Conservation (phyloP, 768 basidiomycete genomes). For the Dioszegia hungarica region DNA sequence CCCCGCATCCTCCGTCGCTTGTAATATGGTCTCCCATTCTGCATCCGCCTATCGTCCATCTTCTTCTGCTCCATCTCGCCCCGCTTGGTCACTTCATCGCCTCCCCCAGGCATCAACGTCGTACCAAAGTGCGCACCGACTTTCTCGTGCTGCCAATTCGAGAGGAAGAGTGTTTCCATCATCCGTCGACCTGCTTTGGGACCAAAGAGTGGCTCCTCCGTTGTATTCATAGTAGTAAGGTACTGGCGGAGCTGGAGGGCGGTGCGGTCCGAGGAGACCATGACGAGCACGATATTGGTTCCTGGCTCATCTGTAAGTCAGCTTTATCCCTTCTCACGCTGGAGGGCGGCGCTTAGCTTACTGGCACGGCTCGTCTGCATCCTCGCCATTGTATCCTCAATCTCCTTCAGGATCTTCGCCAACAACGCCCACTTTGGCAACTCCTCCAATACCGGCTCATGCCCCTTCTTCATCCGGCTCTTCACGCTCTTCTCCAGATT, state of each 20-base stretch:
- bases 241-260: conserved; percentile 73
- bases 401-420: conserved; percentile 78
- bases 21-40: conserved; percentile 24
- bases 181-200: conserved; percentile 59
- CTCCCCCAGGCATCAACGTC: conserved; percentile 15
- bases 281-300: conserved; percentile 74
- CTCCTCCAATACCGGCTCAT: conserved; percentile 86
- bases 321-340: background rate
- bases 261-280: conserved; percentile 76
- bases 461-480: conserved; percentile 67
- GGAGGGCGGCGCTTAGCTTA: conserved; percentile 3
- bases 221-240: conserved; percentile 57
- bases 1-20: conserved; percentile 35
- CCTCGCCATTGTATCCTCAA: conserved; percentile 64
- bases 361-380: conserved; percentile 30
- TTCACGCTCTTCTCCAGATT: conserved; percentile 38
- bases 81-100: conserved; percentile 8
- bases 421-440: conserved; percentile 89
- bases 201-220: conserved; percentile 35
- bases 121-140: conserved; percentile 31
- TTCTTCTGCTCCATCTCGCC: conserved; percentile 33
- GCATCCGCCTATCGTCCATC: conserved; percentile 8
- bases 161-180: conserved; percentile 64
- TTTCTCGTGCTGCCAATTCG: conserved; percentile 44
- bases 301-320: conserved; percentile 52